Evolutionary conservation across 2,329 filamentous ascomycete species (phyloP), one percentile per base, ranked within the genome.

Genomic region (Pestalotiopsis fici): DNA sequence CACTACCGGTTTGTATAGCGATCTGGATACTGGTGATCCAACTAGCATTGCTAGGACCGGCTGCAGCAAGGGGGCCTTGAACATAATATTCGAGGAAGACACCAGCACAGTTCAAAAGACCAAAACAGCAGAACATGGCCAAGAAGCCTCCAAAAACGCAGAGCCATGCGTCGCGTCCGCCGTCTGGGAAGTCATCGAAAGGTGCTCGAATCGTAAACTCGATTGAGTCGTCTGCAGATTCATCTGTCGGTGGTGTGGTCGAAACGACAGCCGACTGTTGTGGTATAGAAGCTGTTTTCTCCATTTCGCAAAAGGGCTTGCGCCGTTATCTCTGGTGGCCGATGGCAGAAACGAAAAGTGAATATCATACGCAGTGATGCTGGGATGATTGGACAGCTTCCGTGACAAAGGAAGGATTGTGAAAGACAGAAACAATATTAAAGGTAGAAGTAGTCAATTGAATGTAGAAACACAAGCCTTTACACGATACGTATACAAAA

Each of bases 71-170:
- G 28, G 84, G 83, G 13, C 83, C 78, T 5, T 76, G 75, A 69
- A 84, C 76, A 68, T 89, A 90, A 75, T 88, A 87, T 60, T 82
- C 78, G 71, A 88, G 85, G 74, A 89, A 89, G 7, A 87, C 79
- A n/a, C 87, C 87, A 55, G 80, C 76, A 71, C 80, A 80, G 73
- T 80, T 81, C 71, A 79, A 65, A 9, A 80, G 71, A 4, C 80
- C 80, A 67, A 81, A 82, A 5, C 77, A 78, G 70, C 76, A 78
- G 69, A 81, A 81, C 7, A 81, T 69, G 9, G 74, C 74, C 64
- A 76, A 76, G 76, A 79, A 84, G 2, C 80, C 82, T 31, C 83
- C 83, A n/a, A 82, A 74, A 4, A 91, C 87, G 2, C 85, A 84
- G 11, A 87, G 79, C 86, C 88, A 90, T 7, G 89, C 88, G 69